Evolutionary conservation across 768 basidiomycete genomes (phyloP), one percentile per base, ranked within the genome.

Genomic region (Exsudoporus frostii): DNA sequence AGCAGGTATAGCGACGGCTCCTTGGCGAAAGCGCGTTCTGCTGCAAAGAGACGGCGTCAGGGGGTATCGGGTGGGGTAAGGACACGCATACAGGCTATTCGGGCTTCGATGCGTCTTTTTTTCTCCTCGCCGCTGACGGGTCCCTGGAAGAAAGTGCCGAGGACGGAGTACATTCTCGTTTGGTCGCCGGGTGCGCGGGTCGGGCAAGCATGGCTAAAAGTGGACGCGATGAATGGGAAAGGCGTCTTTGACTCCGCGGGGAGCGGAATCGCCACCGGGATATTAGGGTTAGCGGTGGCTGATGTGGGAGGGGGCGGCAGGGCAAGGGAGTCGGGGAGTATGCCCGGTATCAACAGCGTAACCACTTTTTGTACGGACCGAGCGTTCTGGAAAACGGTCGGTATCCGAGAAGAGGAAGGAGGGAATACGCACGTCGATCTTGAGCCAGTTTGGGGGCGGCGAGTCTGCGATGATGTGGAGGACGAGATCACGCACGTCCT

Each of bases 201-300:
- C 0, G 95, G 96, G 57, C 90, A 92, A 14, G 92, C 93, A 73
- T 97, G 92, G 52, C 89, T 90, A 74, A 98, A 99, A 5, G 80
- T 90, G 32, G 75, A 86, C 37, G 81, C 81, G 54, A 84, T 86
- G 73, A 81, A 98, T 3, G 83, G 84, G 22, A 85, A 73, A 24
- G 67, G 74, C 1, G 76, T 70, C 19, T 58, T 60, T 41, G 71
- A 68, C 20, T 60, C 62, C 24, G 63, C 36, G 36, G 68, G 72
- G 41, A 70, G 65, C 0, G 77, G 76, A 48, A 80, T 72, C 13
- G 73, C 61, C 37, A 86, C 71, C 0, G 86, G 86, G 3, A 84
- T 48, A 46, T 83, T 79, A 0, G 82, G 76, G 29, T 81, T 79
- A 8, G 73, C 63, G 0, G 84, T 85, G 0, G 89, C 82, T 0